A percentile compares a stretch with the other conserved stretches of the same genome.
These are phyloP conservation scores for Suhomyces pyralidae DNA, from an alignment of 805 yeast species.

Conservation along the genomic window DNA sequence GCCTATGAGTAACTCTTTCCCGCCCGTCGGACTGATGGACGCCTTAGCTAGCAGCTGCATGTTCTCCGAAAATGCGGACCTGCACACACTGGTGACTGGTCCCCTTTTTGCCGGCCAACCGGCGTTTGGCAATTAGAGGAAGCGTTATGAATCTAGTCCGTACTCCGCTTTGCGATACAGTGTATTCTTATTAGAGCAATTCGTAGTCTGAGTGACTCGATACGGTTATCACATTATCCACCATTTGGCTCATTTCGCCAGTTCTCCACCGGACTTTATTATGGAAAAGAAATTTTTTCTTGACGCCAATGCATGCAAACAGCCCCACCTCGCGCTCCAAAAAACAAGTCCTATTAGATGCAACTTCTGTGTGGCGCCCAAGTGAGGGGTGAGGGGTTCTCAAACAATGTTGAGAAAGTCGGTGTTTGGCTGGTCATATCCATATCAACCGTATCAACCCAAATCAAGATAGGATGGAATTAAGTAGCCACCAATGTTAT, in stretches of 20 bases:
- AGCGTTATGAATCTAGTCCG: not conserved
- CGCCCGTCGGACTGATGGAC: slow-evolving; percentile 2
- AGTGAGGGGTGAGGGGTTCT: slow-evolving; percentile 1
- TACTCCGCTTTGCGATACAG: not conserved
- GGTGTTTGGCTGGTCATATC: not conserved
- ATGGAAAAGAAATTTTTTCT: not conserved
- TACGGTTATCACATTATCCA: not conserved
- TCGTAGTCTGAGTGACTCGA: not conserved
- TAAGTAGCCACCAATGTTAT: not conserved
- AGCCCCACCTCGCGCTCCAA: not conserved
- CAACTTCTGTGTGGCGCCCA: not conserved
- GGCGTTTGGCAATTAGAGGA: not conserved
- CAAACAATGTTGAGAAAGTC: not conserved
- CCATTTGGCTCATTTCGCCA: not conserved
- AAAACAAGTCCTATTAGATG: not conserved
- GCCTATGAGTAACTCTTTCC: not conserved
- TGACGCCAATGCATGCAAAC: not conserved
- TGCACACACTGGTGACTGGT: not conserved
- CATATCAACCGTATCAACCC: not conserved
- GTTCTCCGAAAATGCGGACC: not conserved
- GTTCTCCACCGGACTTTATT: not conserved
- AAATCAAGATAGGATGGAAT: not conserved
- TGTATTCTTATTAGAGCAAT: not conserved
- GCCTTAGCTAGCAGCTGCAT: not conserved
- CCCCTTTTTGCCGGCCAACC: not conserved